phyloP scores from a whole-genome alignment of 2,329 filamentous ascomycete genomes.

The Leptodontidium sp. region DNA sequence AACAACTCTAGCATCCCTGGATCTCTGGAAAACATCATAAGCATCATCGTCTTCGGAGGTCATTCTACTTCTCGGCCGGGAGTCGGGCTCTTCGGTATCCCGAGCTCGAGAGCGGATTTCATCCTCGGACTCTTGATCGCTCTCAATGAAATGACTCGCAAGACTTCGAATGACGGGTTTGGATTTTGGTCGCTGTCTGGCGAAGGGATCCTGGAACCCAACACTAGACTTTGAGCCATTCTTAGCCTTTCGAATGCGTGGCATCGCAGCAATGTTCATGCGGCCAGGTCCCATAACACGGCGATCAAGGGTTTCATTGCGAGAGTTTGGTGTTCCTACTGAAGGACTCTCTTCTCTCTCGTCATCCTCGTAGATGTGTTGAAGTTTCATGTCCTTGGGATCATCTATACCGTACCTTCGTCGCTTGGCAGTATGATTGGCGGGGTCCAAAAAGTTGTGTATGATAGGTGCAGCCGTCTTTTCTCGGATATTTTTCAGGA shows the following conservation, averaged over 20 bases:
- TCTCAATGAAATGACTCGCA: constrained; percentile 62
- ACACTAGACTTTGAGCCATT: constrained; percentile 64
- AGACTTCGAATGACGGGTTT: constrained; percentile 53
- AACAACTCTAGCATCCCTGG: constrained; percentile 33
- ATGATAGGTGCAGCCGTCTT: constrained; percentile 85
- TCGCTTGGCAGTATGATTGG: constrained; percentile 80
- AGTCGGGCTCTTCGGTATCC: constrained; percentile 88
- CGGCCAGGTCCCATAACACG: constrained; percentile 56
- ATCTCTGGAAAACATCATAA: constrained; percentile 37
- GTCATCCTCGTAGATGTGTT: constrained; percentile 64
- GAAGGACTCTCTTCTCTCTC: constrained; percentile 66
- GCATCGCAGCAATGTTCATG: constrained; percentile 69
- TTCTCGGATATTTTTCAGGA: constrained; percentile 88
- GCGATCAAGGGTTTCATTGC: constrained; percentile 68
- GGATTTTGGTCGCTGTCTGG: constrained; percentile 62
- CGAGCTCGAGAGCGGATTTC: constrained; percentile 69
- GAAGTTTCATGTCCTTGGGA: constrained; percentile 66
- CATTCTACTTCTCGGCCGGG: constrained; percentile 79
- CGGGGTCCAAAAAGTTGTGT: constrained; percentile 82
- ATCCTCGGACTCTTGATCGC: constrained; percentile 83
- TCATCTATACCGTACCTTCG: constrained; percentile 80
- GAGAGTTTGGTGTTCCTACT: constrained; percentile 70
- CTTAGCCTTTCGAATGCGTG: constrained; percentile 77
- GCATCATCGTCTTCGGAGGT: constrained; percentile 64
- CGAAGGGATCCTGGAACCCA: constrained; percentile 74